Evolutionary conservation across 2,329 filamentous ascomycete genomes (phyloP), one percentile per base, ranked within the genome.

Genomic region (Fusarium udum): DNA sequence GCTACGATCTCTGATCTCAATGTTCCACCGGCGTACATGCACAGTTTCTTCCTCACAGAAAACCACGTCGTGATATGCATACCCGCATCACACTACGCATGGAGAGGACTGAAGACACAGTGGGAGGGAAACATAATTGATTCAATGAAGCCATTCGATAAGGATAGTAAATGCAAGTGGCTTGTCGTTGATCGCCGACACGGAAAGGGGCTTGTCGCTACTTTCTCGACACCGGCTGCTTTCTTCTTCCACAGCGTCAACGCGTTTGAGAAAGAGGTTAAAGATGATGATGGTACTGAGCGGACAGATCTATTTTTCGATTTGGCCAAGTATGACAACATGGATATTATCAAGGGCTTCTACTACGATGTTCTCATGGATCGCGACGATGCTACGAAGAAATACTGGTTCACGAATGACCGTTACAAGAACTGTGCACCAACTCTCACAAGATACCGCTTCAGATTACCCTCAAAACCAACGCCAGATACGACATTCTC

Each of bases 201-300:
- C 6, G 87, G 85, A 8, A 85, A 85, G 53, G 93, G 93, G 0
- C 83, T 96, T 0, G 86, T 96, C 0, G 91, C 89, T 13, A 88
- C 86, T 4, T 95, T 92, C 76, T 87, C 91, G 24, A 92, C 89
- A 22, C 86, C 89, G 0, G 87, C 92, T 0, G 91, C 91, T 52
- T 97, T 95, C 84, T 92, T 90, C 81, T 97, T 97, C 80, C 94
- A 97, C 81, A 89, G 89, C 0, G 85, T 94, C 78, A 97, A 97
- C 74, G 89, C 93, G 0, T 96, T 91, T 79, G 92, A 95, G 76
- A 88, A 93, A 71, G 72, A 76, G 1, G 67, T 77, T 0, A 80
- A 83, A 36, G 82, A 81, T 4, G 82, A 85, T 3, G 75, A 79
- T 1, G 78, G 78, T 5, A 64, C 77, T 16, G 64, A 75, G 15